These are phyloP conservation scores for Aspergillus glaucus DNA, from an alignment of 2,329 filamentous ascomycete genomes.

Conservation along the genomic window DNA sequence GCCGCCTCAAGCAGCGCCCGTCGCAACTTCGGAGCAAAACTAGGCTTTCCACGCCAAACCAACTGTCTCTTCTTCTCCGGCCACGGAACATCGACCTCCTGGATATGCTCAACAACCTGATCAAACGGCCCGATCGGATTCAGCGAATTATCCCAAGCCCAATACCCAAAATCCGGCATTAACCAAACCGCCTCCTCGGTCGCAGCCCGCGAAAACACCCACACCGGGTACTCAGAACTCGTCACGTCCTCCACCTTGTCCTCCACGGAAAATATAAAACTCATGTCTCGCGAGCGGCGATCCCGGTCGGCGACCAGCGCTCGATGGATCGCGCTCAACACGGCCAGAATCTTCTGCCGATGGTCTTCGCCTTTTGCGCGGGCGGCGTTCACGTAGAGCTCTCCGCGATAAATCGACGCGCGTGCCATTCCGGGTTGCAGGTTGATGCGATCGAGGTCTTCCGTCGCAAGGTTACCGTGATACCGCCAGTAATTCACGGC, in stretches of 20 bases:
- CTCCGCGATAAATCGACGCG: slow-evolving; percentile 26
- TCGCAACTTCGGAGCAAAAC: slow-evolving; percentile 36
- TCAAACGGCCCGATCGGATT: slow-evolving; percentile 32
- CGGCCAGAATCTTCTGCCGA: slow-evolving; percentile 34
- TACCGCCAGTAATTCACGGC: slow-evolving; percentile 23
- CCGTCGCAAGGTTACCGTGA: slow-evolving; percentile 18
- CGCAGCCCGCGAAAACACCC: slow-evolving; percentile 37
- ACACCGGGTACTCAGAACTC: slow-evolving; percentile 30
- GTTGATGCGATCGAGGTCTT: slow-evolving; percentile 23
- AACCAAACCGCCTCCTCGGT: slow-evolving; percentile 43
- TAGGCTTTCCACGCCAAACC: slow-evolving; percentile 46
- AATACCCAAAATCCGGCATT: slow-evolving; percentile 49
- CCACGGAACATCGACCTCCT: slow-evolving; percentile 25
- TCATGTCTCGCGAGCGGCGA: slow-evolving; percentile 34
- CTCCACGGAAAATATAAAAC: slow-evolving; percentile 42
- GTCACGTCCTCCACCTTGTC: slow-evolving; percentile 40
- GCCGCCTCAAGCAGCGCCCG: slow-evolving; percentile 35
- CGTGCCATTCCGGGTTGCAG: slow-evolving; percentile 29
- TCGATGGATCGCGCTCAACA: slow-evolving; percentile 44
- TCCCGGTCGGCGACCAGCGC: slow-evolving; percentile 38
- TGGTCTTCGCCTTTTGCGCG: slow-evolving; percentile 31
- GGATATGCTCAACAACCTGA: slow-evolving; percentile 29
- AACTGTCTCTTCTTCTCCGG: slow-evolving; percentile 35
- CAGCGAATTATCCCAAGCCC: slow-evolving; percentile 40
- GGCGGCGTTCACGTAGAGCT: slow-evolving; percentile 26